These are phyloP conservation scores for Colletotrichum trifolii DNA, from an alignment of 2,329 filamentous ascomycete species.

Conservation along the genomic window DNA sequence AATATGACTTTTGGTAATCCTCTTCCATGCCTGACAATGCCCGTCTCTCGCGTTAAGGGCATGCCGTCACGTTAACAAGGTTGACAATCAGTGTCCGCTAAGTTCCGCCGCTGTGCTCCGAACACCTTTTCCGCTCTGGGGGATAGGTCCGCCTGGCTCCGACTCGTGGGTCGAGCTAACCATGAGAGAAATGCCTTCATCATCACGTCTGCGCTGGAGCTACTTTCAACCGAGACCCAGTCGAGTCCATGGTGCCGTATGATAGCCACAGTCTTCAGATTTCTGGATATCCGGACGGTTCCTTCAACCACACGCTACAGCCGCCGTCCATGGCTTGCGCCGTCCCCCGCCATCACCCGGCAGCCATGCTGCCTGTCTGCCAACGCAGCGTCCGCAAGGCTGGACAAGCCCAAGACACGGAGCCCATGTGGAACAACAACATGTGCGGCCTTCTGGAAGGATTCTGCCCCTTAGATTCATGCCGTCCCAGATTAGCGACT, in stretches of 20 bases:
- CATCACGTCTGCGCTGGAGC: background rate
- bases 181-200: conserved; percentile 20
- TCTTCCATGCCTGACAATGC: no score
- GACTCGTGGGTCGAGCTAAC: conserved; percentile 18
- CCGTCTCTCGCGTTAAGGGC: background rate
- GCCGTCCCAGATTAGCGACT: conserved; percentile 35
- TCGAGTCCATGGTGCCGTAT: conserved; percentile 5
- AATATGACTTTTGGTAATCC: no score
- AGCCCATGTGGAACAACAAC: conserved; percentile 27
- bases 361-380: conserved; percentile 12
- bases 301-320: background rate
- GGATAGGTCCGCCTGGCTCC: conserved; percentile 9
- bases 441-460: conserved; percentile 32
- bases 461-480: conserved; percentile 31
- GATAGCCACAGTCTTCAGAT: background rate
- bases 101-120: background rate
- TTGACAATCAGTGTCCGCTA: background rate
- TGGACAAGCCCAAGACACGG: conserved; percentile 32
- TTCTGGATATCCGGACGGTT: background rate
- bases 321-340: conserved; percentile 12
- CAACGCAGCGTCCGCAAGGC: conserved; percentile 16
- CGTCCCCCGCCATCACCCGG: conserved; percentile 18
- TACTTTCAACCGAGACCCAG: background rate
- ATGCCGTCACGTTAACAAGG: background rate
- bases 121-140: conserved; percentile 11